Evolutionary conservation across 805 yeast species (phyloP).

Genomic region (Kazachstania taianensis): DNA sequence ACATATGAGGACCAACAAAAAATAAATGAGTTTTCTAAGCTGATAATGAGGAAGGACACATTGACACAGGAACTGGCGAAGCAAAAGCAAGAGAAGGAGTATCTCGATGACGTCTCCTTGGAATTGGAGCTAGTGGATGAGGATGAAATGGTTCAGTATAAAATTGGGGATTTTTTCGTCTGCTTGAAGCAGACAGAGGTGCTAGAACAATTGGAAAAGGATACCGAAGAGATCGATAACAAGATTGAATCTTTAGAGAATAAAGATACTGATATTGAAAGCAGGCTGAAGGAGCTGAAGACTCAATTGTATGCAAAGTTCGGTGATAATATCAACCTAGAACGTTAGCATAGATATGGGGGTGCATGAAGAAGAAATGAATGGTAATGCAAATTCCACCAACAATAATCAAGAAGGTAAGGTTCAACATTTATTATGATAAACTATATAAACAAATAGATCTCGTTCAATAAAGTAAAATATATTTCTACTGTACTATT

Average conservation of each 20-base stretch:
- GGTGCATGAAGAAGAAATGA: no score
- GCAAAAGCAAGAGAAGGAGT: constrained; percentile 65
- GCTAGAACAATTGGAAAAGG: constrained; percentile 55
- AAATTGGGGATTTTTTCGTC: constrained; percentile 73
- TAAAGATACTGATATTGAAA: constrained; percentile 42
- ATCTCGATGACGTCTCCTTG: constrained; percentile 71
- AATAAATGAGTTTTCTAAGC: constrained; percentile 80
- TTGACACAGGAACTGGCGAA: constrained; percentile 39
- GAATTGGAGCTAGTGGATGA: constrained; percentile 82
- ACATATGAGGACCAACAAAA: constrained; percentile 67
- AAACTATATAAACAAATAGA: not conserved
- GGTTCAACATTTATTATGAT: not conserved
- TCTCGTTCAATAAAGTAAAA: no score
- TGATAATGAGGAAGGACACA: constrained; percentile 61
- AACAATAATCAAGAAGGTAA: no score
- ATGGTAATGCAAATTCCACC: not conserved
- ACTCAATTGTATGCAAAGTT: constrained; percentile 74
- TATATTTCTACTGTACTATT: no score
- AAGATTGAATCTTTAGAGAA: constrained; percentile 39
- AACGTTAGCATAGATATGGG: no score
- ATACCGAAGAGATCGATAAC: constrained; percentile 42
- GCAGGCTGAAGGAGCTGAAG: constrained; percentile 51
- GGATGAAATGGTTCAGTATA: constrained; percentile 62
- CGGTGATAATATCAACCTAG: constrained; percentile 82
- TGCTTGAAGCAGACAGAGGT: constrained; percentile 57